Evolutionary conservation across 129 eudicot genomes (phyloP), one percentile per base, ranked within the genome.

Genomic region (Kitagawia praeruptora): DNA sequence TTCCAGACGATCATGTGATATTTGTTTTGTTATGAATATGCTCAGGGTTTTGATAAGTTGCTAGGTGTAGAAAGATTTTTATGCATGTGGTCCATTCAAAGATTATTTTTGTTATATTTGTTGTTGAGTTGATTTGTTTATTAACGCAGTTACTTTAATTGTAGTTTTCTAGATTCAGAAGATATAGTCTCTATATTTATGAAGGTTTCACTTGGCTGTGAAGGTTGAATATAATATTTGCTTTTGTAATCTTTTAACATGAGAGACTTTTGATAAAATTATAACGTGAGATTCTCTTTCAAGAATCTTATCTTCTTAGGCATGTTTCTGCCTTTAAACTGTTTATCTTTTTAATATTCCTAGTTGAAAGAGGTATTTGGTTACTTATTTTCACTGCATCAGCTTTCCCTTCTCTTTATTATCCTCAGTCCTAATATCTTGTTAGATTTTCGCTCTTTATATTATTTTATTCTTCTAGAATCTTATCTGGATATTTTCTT

Each of bases 401-500:
- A 61, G 41, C 42, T 11, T 71, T 39, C 75, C 31, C 45, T n/a
- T 71, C 28, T 40, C 48, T 71, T 40, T 19, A 21, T 71, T 18
- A 38, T 71, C 31, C 8, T 70, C 23, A 6, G 5, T 41, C 48
- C 49, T 41, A 13, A 11, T 40, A 15, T 71, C 14, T 61, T 39
- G 16, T 61, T 25, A 63, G 14, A 25, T 61, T 58, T 10, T 8
- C 14, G n/a, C 5, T 21, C 10, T 15, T 6, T 5, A 14, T 66
- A 21, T 75, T 37, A 4, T 78, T 74, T 75, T 0, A 4, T 15
- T 15, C 9, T 27, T 27, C 42, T 77, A 58, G 63, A 79, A 82
- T 80, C 75, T 38, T 70, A 56, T 81, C 77, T 85, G 75, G 73
- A 74, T 89, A 56, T 75, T 84, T 81, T 40, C 8, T 23, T 80